These are phyloP conservation scores for Theileria sp. DNA, from an alignment of 169 alveolate species.

Conservation along the genomic window DNA sequence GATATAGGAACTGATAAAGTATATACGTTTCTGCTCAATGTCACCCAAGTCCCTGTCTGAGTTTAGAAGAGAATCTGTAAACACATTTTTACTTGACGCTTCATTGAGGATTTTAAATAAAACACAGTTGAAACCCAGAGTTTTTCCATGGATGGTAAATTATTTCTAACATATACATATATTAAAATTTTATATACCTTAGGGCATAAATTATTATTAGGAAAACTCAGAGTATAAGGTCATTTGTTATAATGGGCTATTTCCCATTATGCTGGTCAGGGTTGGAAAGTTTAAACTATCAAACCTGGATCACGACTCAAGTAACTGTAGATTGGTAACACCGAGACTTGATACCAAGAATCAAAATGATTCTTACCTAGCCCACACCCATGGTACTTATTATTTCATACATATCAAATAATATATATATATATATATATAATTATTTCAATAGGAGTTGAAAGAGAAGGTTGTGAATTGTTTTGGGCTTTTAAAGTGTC, in stretches of 20 bases:
- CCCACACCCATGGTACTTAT: conserved; percentile 18
- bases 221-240: conserved; percentile 51
- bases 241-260: conserved; percentile 49
- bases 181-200: neutral
- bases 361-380: conserved; percentile 9
- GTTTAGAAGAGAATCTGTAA: conserved; percentile 42
- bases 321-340: conserved; percentile 48
- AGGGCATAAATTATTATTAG: neutral
- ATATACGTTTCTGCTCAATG: conserved; percentile 59
- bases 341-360: conserved; percentile 19
- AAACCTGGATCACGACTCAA: conserved; percentile 40
- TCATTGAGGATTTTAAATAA: conserved; percentile 39
- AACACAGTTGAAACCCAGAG: conserved; percentile 31
- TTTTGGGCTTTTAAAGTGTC: conserved; percentile 62
- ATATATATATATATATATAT: neutral
- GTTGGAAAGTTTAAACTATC: conserved; percentile 32
- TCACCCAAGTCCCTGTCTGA: conserved; percentile 57
- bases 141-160: conserved; percentile 55
- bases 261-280: conserved; percentile 54
- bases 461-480: conserved; percentile 44
- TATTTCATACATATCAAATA: neutral
- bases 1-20: conserved; percentile 38
- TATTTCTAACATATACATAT: neutral
- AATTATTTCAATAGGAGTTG: conserved; percentile 24
- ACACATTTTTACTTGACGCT: conserved; percentile 52